Conservation (phyloP, 2,329 filamentous ascomycete species). For the Cladosporium sphaerospermum region DNA sequence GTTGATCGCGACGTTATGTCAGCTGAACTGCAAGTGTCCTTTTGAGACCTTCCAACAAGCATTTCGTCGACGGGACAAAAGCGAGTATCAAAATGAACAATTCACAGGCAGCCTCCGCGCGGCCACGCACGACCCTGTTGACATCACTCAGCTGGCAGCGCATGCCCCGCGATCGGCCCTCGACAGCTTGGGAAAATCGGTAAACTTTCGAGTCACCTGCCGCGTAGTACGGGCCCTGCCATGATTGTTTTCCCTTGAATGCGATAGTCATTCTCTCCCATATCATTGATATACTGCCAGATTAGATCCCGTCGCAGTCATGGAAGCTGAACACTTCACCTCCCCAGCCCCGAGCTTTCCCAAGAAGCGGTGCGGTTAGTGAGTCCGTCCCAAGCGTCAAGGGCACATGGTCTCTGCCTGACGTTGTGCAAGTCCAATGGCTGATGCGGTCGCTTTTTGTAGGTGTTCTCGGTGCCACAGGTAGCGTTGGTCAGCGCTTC, state of each 20-base stretch:
- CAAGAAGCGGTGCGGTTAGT: conserved; percentile 48
- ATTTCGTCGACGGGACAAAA: too few species aligned
- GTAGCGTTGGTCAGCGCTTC: conserved; percentile 91
- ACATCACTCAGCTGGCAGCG: neutral
- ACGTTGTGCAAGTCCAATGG: neutral
- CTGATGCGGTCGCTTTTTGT: conserved; percentile 9
- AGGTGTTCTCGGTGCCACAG: conserved; percentile 80
- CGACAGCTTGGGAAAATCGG: neutral
- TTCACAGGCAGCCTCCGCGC: too few species aligned
- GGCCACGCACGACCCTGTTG: neutral
- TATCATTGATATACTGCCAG: neutral
- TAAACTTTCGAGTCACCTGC: neutral
- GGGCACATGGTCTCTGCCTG: conserved; percentile 9
- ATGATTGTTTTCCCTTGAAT: neutral
- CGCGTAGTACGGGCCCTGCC: neutral
- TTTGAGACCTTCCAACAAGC: too few species aligned
- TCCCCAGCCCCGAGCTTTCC: conserved; percentile 35
- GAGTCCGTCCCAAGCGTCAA: conserved; percentile 36
- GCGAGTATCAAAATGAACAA: too few species aligned
- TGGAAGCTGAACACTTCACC: conserved; percentile 41
- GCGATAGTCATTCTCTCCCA: neutral
- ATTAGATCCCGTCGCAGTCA: conserved; percentile 17
- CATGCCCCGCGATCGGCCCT: neutral
- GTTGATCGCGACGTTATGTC: too few species aligned
- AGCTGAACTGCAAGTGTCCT: too few species aligned